A percentile compares a stretch with the other conserved stretches of the same genome.
phyloP scores from a whole-genome alignment of 1,139 yeast genomes.

The Yamadazyma taylorii region DNA sequence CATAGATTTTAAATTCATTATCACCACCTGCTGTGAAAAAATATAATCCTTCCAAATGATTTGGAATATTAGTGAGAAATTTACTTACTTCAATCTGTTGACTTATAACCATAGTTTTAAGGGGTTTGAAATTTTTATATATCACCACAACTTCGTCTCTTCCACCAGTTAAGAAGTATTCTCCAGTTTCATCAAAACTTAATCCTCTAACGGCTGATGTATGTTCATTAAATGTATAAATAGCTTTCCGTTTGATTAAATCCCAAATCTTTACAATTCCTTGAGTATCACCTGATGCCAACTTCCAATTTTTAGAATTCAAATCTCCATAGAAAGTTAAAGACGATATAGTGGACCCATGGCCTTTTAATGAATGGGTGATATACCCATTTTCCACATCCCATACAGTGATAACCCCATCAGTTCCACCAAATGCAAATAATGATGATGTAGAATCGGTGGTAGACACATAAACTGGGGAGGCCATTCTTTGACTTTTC shows the following conservation, averaged over 20 bases:
- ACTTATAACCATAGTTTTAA: constrained; percentile 67
- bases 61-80: constrained; percentile 42
- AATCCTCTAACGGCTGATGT: constrained; percentile 85
- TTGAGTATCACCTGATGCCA: constrained; percentile 86
- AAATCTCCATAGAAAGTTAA: constrained; percentile 71
- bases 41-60: constrained; percentile 20
- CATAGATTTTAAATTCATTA: constrained; percentile 66
- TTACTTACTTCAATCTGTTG: constrained; percentile 86
- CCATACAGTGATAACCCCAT: constrained; percentile 90
- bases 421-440: constrained; percentile 93
- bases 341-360: constrained; percentile 88
- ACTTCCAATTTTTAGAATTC: constrained; percentile 70
- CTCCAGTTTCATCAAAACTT: constrained; percentile 57
- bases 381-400: constrained; percentile 85
- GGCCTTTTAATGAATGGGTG: constrained; percentile 92
- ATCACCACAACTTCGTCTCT: constrained; percentile 79
- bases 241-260: constrained; percentile 72
- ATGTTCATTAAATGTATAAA: constrained; percentile 69
- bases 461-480: constrained; percentile 80
- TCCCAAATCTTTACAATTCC: constrained; percentile 92
- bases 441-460: constrained; percentile 81
- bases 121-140: constrained; percentile 57
- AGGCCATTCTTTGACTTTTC: constrained; percentile 58
- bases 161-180: constrained; percentile 74
- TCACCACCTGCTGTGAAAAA: constrained; percentile 83